These are phyloP conservation scores for Paxillus rubicundulus DNA, from an alignment of 768 basidiomycete genomes.

Conservation along the genomic window DNA sequence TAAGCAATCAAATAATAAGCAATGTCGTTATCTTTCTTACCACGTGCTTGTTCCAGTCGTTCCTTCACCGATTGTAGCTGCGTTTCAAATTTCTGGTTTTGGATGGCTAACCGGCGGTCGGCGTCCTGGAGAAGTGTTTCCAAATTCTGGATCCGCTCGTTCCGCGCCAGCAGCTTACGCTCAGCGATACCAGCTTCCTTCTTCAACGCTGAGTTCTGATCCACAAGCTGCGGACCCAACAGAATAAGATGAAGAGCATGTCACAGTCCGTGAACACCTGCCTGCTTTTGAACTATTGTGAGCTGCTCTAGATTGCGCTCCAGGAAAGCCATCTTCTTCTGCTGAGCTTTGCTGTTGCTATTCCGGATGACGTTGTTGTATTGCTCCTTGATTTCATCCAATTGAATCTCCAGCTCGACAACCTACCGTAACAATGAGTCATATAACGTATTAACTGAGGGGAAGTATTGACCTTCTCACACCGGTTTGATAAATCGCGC, in stretches of 20 bases:
- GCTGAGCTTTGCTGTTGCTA: constrained; percentile 97
- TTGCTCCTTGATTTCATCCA: constrained; percentile 98
- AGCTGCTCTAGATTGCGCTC: constrained; percentile 95
- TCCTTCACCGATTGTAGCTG: constrained; percentile 92
- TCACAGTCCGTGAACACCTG: constrained; percentile 29
- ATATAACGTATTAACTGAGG: constrained; percentile 10
- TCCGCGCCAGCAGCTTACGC: constrained; percentile 91
- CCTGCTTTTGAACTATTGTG: constrained; percentile 96
- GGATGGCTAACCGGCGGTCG: constrained; percentile 85
- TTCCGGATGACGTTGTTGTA: constrained; percentile 98
- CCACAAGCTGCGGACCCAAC: constrained; percentile 71
- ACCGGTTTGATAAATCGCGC: constrained; percentile 98
- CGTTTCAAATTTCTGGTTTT: constrained; percentile 94
- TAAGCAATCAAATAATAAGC: constrained; percentile 13
- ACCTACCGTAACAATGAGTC: constrained; percentile 53
- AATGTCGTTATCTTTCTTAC: constrained; percentile 44
- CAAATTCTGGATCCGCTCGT: constrained; percentile 96
- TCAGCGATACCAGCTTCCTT: constrained; percentile 97
- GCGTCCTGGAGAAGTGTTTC: constrained; percentile 92
- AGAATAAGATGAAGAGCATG: constrained; percentile 5
- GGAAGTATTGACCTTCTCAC: constrained; percentile 78
- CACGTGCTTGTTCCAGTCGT: constrained; percentile 87
- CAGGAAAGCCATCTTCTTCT: constrained; percentile 99
- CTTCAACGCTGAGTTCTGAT: constrained; percentile 96
- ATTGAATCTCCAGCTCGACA: constrained; percentile 96